A percentile compares a stretch with the other conserved stretches of the same genome.
These are phyloP conservation scores for Lumnitzera littorea DNA, from an alignment of 345 rosid species.

Conservation along the genomic window DNA sequence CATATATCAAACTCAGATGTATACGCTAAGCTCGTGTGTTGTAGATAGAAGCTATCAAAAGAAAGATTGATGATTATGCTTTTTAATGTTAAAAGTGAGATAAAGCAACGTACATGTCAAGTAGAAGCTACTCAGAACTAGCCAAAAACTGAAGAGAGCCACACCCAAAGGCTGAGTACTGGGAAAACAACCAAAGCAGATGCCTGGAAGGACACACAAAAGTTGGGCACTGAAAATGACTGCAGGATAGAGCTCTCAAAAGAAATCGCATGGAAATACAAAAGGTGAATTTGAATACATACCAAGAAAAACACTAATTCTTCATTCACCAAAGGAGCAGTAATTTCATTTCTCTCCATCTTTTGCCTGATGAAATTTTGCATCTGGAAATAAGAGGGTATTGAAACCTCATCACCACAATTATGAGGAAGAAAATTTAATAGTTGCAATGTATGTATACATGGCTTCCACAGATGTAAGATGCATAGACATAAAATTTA, in stretches of 20 bases:
- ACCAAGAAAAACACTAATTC: slow-evolving; percentile 78
- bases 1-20: too few relatives aligned
- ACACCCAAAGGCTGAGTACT: slow-evolving; percentile 51
- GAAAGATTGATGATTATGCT: too few relatives aligned
- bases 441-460: not conserved
- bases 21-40: too few relatives aligned
- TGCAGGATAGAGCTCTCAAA: not conserved
- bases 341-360: slow-evolving; percentile 56
- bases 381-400: slow-evolving; percentile 30
- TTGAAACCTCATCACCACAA: not conserved
- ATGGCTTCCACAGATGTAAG: too few relatives aligned
- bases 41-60: too few relatives aligned
- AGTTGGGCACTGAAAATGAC: not conserved
- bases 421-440: not conserved
- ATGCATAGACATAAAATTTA: too few relatives aligned
- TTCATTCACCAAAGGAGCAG: slow-evolving; percentile 46
- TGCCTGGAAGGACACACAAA: slow-evolving; percentile 43
- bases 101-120: slow-evolving; percentile 2
- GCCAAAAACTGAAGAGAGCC: slow-evolving; percentile 27
- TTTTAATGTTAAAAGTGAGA: not conserved
- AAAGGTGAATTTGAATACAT: slow-evolving; percentile 7
- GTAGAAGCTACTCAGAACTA: slow-evolving; percentile 12
- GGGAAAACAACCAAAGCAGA: slow-evolving; percentile 69
- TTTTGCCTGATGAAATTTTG: slow-evolving; percentile 57
- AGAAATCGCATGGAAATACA: not conserved